Evolutionary conservation across 306 rosid genomes (phyloP), one percentile per base, ranked within the genome.

Genomic region (Prunus dulcis): DNA sequence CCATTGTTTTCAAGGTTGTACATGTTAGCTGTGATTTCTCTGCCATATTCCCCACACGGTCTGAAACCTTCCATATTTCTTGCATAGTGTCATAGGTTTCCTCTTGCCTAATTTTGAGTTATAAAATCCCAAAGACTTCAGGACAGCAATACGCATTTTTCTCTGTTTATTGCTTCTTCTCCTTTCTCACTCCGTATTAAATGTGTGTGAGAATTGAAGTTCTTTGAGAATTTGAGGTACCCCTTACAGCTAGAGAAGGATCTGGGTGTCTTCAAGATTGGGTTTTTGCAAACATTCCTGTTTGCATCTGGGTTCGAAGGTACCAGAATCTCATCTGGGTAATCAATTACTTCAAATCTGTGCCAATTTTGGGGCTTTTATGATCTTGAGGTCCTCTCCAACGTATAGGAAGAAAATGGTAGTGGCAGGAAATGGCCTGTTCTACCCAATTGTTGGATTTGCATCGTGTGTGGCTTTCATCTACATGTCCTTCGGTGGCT

Each of bases 401-500:
- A 11, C 25, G 9, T 58, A 51, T 79, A 80, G 74, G 76, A 74
- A 83, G 71, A 85, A 76, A 71, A 91, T 89, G 96, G 88, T 64
- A 60, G 88, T 47, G 53, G 85, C 80, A 2, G 91, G 92, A 66
- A 85, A 87, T 82, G 92, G 93, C 18, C 73, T 89, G 62, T 84
- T 85, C 49, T 88, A 86, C 82, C 99, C 87, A 34, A 84, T 95
- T 84, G 52, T 95, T 72, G 97, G 97, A 32, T 87, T 95, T 43
- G 96, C 82, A 0, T 80, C 93, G 1, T 86, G 85, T 79, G 75
- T 89, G 82, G 77, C 86, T 69, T 89, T 95, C 86, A 72, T 90
- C 74, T 95, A 92, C 76, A 75, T 90, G 92, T 86, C 97, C 10
- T 90, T 95, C 64, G 93, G 99, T 49, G 88, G 84, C 61, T 76